Evolutionary conservation across 1,139 yeast genomes (phyloP), one percentile per base, ranked within the genome.

Genomic region (Hyphopichia fennica): DNA sequence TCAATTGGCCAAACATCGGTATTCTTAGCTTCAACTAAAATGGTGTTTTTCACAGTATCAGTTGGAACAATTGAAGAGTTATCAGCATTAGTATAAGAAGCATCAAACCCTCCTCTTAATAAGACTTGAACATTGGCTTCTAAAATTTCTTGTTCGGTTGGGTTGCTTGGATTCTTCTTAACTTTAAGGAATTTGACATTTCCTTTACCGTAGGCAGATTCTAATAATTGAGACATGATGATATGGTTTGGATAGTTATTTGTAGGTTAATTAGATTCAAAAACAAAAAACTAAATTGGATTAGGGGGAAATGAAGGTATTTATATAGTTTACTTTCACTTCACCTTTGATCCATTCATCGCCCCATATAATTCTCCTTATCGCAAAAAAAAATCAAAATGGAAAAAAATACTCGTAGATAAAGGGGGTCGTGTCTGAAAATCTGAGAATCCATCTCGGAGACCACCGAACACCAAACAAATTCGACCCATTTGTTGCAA

Each of bases 121-220:
- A 90, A 73, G 19, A 84, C 83, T 51, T 77, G 75, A 40, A 87
- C 95, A 46, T 89, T 85, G 45, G 95, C 88, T 67, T 90, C 96
- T 62, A 87, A 77, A 38, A 90, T 82, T 44, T 88, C 86, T 63
- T 90, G 97, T 43, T 76, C 73, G 54, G 75, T 66, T 17, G 91
- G 87, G 64, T 89, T 78, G 43, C 69, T 52, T 43, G 87, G 78
- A 63, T 87, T 87, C 58, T 84, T 84, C 67, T 82, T 84, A 55
- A 89, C 96, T 66, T 89, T 90, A 56, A 90, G 77, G 63, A 90
- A 87, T 64, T 90, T 88, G 60, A 90, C 96, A 66, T 89, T 87
- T 62, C 81, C 95, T 65, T 90, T 90, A 52, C 97, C 97, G 75
- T 90, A 89, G 18, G 88, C 72, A 15, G 91, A 84, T 27, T 60